Conservation (phyloP, 73 alveolate genomes). For the Urostyla sp. region DNA sequence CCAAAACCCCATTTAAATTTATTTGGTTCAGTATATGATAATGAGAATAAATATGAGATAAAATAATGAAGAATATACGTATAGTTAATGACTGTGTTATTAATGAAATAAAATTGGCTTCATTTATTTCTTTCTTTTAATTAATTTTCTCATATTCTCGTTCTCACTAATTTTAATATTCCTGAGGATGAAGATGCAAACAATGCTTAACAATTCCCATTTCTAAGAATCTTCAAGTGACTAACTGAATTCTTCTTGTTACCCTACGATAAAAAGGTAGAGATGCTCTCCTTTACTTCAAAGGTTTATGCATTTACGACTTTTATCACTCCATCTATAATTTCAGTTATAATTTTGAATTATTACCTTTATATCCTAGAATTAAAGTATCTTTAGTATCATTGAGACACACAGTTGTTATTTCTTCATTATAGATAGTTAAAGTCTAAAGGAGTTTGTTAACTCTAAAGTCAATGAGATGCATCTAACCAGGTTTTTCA, state of each 20-base stretch:
- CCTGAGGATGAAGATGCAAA: constrained; percentile 61
- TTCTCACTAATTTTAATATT: constrained; percentile 52
- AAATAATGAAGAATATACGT: too few relatives aligned
- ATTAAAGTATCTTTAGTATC: constrained; percentile 32
- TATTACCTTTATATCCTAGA: constrained; percentile 35
- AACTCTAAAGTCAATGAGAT: constrained; percentile 51
- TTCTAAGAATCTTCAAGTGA: constrained; percentile 28
- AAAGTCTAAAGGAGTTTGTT: constrained; percentile 5
- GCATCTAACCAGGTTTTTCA: constrained; percentile 60
- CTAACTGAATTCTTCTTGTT: constrained; percentile 52
- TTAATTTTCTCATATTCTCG: constrained; percentile 43
- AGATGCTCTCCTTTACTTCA: constrained; percentile 44
- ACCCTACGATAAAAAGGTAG: constrained; percentile 36
- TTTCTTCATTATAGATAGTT: constrained; percentile 57
- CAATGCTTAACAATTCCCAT: constrained; percentile 63
- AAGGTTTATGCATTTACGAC: constrained; percentile 35
- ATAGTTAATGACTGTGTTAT: too few relatives aligned
- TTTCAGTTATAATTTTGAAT: not conserved
- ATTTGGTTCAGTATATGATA: too few relatives aligned
- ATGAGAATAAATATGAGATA: too few relatives aligned
- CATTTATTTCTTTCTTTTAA: too few relatives aligned
- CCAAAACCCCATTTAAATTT: too few relatives aligned
- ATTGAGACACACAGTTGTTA: constrained; percentile 49
- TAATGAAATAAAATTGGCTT: too few relatives aligned
- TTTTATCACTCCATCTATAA: constrained; percentile 58